phyloP scores from a whole-genome alignment of 2,329 filamentous ascomycete species.

The Dothistroma septosporum region DNA sequence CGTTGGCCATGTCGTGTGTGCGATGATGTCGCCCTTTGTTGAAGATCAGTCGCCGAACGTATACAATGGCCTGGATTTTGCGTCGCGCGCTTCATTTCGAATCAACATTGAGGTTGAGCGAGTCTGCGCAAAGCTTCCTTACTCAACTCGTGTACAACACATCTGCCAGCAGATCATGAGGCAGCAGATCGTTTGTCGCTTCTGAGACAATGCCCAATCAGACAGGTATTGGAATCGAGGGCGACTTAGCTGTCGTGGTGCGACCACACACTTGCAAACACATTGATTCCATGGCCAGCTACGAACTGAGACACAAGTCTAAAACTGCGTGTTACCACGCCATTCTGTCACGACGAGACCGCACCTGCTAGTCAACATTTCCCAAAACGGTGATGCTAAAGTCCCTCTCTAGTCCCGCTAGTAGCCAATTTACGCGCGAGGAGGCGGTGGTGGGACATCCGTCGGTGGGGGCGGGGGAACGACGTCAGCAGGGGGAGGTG shows the following conservation, averaged over 20 bases:
- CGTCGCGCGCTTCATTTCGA: background rate
- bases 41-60: background rate
- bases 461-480: conserved; percentile 60
- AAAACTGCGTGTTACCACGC: background rate
- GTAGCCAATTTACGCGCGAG: conserved; percentile 38
- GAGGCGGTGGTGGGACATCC: conserved; percentile 62
- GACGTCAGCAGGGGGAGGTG: conserved; percentile 53
- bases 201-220: background rate
- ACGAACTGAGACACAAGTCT: background rate
- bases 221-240: background rate
- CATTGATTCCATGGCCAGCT: background rate
- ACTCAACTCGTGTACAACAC: background rate
- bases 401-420: background rate
- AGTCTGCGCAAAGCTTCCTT: background rate
- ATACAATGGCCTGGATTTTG: too few species aligned
- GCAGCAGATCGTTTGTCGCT: background rate
- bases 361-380: background rate
- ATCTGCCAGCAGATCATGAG: background rate
- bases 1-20: background rate
- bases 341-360: background rate
- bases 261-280: background rate
- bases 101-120: background rate
- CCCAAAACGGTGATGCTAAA: background rate
- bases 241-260: background rate
- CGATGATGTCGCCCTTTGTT: background rate